Base-by-base conservation (phyloP, 192 early-diverging fungal genomes). In the Diversispora epigaea region DNA sequence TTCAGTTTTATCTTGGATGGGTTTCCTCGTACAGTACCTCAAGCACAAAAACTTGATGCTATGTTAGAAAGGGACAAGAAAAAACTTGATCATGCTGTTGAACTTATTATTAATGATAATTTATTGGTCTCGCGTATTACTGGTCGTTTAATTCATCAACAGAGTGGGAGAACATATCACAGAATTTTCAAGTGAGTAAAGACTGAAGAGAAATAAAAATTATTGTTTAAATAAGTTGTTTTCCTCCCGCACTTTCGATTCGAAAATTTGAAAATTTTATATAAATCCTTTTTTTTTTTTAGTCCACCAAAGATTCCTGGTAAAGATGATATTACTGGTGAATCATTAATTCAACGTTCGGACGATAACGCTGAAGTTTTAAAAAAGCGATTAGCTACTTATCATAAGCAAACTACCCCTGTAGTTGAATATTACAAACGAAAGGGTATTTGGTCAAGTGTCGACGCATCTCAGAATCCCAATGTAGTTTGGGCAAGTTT, bases 31-130 rank as follows among this genome's bases (percentile, higher is more conserved):
- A 99, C 98, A 46, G 95, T 98, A 69, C 89, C 90, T 49, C 98
- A 99, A 85, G 98, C 98, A 25, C 90, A 97, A 84, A 99, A 99
- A 91, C 84, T 99, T 69, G 98, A 99, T 84, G 86, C 90, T 73
- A 99, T 99, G 98, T 89, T 99, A 77, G 87, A 85, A 44, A 76
- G 83, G 47, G 84, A 88, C 69, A 91, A 93, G 64, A 91, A 93
- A 81, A 78, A 80, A 32, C 82, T 99, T 77, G 91, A 96, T 80
- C 88, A 92, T 73, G 95, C 93, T 66, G 87, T 99, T 68, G 98
- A 99, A 84, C 86, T 99, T 41, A 80, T 89, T 57, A 98, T 99
- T 79, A 95, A 97, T 77, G 98, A 99, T 79, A 86, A 86, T 43
- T 84, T 99, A 32, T 84, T 99, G 68, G 96, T 99, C 5, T 91